Evolutionary conservation across 768 basidiomycete genomes (phyloP).

Genomic region (Panellus pusillus): DNA sequence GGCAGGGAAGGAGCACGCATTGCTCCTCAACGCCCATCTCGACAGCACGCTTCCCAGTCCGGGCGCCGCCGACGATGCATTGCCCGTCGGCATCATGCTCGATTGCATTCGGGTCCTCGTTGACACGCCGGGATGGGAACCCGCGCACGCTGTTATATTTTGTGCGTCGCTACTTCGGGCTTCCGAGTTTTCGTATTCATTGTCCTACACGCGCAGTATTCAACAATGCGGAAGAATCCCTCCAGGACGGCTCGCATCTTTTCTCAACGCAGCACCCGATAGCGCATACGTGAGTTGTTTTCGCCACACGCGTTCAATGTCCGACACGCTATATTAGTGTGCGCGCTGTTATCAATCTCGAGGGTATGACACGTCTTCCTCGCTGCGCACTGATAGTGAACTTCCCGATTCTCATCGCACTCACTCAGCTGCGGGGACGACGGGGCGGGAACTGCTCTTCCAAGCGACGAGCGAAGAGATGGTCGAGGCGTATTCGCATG

Average conservation of each 20-base stretch:
- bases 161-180: constrained; percentile 39
- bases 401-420: not conserved
- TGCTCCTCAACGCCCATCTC: constrained; percentile 87
- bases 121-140: constrained; percentile 65
- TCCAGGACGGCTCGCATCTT: constrained; percentile 93
- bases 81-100: constrained; percentile 89
- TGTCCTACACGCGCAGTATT: constrained; percentile 57
- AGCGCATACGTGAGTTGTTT: constrained; percentile 57
- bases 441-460: constrained; percentile 88
- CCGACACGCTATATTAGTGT: constrained; percentile 45
- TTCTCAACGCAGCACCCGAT: constrained; percentile 88
- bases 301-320: not conserved
- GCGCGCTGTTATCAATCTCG: constrained; percentile 85
- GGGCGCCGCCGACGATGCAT: constrained; percentile 85
- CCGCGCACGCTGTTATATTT: constrained; percentile 79
- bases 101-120: constrained; percentile 82
- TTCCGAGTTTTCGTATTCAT: not conserved
- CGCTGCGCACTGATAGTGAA: constrained; percentile 1
- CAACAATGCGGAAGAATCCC: constrained; percentile 91
- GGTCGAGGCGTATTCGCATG: constrained; percentile 86
- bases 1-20: constrained; percentile 73
- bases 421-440: constrained; percentile 73
- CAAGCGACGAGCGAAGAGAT: constrained; percentile 95
- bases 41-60: constrained; percentile 90
- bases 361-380: constrained; percentile 52